These are phyloP conservation scores for Paracamarosporium sp. DNA, from an alignment of 2,329 filamentous ascomycete species.

Conservation along the genomic window DNA sequence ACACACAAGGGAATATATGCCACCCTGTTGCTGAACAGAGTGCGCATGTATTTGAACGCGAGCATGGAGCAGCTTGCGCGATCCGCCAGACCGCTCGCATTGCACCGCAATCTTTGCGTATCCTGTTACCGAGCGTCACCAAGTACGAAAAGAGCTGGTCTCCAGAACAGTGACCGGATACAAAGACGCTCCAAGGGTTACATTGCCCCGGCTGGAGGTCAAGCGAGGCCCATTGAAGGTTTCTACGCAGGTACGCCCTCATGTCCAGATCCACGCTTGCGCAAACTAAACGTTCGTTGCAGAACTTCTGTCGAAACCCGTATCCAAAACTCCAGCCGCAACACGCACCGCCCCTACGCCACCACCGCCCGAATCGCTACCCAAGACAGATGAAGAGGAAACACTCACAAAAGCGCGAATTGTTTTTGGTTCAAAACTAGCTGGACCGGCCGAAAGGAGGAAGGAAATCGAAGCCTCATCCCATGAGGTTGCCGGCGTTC, in stretches of 20 bases:
- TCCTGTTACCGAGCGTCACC: slow-evolving; percentile 29
- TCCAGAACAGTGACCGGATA: slow-evolving; percentile 44
- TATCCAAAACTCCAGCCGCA: slow-evolving; percentile 33
- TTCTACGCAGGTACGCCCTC: slow-evolving; percentile 43
- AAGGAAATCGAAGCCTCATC: slow-evolving; percentile 66
- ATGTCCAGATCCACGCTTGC: not conserved
- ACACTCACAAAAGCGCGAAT: slow-evolving; percentile 67
- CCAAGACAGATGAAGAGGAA: slow-evolving; percentile 60
- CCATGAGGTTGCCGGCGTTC: slow-evolving; percentile 75
- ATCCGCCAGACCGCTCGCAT: slow-evolving; percentile 21
- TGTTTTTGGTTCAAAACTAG: slow-evolving; percentile 81
- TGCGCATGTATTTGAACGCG: not conserved
- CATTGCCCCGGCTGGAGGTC: slow-evolving; percentile 46
- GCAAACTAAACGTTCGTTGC: slow-evolving; percentile 29
- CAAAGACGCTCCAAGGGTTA: slow-evolving; percentile 42
- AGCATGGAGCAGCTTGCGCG: slow-evolving; percentile 24
- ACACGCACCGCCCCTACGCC: slow-evolving; percentile 40
- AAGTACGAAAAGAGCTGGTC: slow-evolving; percentile 23
- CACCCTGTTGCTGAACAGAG: not conserved
- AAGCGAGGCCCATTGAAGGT: slow-evolving; percentile 46
- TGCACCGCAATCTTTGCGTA: slow-evolving; percentile 32
- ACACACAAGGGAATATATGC: not conserved
- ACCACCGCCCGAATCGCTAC: slow-evolving; percentile 43
- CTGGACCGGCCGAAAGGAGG: slow-evolving; percentile 73
- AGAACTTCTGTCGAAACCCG: slow-evolving; percentile 46